These are phyloP conservation scores for Plectranthus barbatus DNA, from an alignment of 257 asterid species.

Conservation along the genomic window DNA sequence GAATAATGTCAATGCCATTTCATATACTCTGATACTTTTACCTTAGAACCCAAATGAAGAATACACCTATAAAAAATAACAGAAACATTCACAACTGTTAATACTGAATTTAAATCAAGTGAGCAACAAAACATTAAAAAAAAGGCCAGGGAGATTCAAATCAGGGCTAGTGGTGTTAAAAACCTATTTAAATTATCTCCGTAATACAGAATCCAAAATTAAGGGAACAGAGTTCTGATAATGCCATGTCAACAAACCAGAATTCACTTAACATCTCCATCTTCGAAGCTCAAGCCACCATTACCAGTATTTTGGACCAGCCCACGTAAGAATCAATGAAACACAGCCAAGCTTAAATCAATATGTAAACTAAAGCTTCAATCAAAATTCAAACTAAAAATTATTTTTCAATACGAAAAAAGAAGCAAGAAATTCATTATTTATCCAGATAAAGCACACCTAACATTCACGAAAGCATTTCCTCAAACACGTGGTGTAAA, in stretches of 20 bases:
- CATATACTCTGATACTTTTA: not conserved
- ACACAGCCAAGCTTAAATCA: not conserved
- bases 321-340: not conserved
- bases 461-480: conserved; percentile 4
- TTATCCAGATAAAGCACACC: not conserved
- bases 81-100: not conserved
- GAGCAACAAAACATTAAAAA: not conserved
- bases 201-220: not conserved
- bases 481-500: conserved; percentile 21
- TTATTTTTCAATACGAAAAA: not conserved
- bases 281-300: not conserved
- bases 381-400: not conserved
- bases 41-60: not conserved
- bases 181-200: not conserved
- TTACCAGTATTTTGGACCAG: too few relatives aligned
- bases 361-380: not conserved
- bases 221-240: not conserved
- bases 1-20: conserved; percentile 74
- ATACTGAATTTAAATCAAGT: not conserved
- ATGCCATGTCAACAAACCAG: not conserved
- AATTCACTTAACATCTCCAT: not conserved
- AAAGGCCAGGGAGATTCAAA: not conserved
- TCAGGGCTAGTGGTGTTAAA: not conserved
- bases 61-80: conserved; percentile 8
- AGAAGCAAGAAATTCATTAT: not conserved